Percentiles rank a stretch among this genome's conserved stretches.
These are phyloP conservation scores for Rutidosis leptorrhynchoides DNA, from an alignment of 129 eudicot genomes.

Conservation along the genomic window DNA sequence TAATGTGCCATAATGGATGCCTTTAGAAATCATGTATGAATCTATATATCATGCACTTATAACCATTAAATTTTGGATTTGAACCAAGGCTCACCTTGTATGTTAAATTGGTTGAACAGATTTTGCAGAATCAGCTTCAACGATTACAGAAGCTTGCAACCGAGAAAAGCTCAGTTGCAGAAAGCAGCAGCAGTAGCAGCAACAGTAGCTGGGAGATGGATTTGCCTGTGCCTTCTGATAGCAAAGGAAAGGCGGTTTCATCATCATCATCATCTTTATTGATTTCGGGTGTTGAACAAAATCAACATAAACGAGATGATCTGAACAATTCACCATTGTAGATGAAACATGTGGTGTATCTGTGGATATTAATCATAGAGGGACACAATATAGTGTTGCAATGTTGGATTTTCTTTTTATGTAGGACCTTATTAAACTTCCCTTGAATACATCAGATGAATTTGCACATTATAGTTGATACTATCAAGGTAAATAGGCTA, in stretches of 20 bases:
- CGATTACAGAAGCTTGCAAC: slow-evolving; percentile 32
- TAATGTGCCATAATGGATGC: not conserved
- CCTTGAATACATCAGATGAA: slow-evolving; percentile 17
- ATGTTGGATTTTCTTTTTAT: slow-evolving; percentile 27
- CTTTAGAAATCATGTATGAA: not conserved
- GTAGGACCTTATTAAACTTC: slow-evolving; percentile 19
- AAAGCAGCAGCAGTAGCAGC: slow-evolving; percentile 29
- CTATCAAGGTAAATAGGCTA: not conserved
- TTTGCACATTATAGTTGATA: slow-evolving; percentile 5
- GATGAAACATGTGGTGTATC: slow-evolving; percentile 21
- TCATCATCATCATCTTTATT: slow-evolving; percentile 26
- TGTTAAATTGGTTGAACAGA: slow-evolving; percentile 24
- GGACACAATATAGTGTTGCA: slow-evolving; percentile 26
- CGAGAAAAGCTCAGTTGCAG: slow-evolving; percentile 21
- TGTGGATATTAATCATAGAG: slow-evolving; percentile 35
- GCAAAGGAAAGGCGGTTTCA: slow-evolving; percentile 51
- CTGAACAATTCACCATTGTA: slow-evolving; percentile 22
- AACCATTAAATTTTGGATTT: not conserved
- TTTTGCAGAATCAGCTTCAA: slow-evolving; percentile 46
- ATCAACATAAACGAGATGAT: slow-evolving; percentile 16
- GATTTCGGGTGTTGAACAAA: slow-evolving; percentile 28
- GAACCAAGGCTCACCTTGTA: slow-evolving; percentile 10
- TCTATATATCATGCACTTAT: not conserved
- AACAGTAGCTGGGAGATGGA: slow-evolving; percentile 24
- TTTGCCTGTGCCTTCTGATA: slow-evolving; percentile 26